phyloP scores from a whole-genome alignment of 1,284 basidiomycete genomes.

The Fomes fomentarius region DNA sequence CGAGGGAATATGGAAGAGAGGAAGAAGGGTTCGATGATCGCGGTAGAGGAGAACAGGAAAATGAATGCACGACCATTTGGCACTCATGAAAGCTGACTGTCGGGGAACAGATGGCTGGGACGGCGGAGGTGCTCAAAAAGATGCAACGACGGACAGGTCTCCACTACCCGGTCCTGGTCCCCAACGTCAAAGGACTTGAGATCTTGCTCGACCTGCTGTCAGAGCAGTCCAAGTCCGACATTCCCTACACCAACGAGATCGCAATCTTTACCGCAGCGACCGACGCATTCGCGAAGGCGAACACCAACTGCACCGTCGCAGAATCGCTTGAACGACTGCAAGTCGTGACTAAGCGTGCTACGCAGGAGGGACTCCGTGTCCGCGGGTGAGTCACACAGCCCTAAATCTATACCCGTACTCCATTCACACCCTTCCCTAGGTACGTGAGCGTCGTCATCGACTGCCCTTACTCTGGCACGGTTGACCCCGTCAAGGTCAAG shows the following conservation, averaged over 20 bases:
- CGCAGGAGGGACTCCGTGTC: slow-evolving; percentile 68
- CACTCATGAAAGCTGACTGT: no score
- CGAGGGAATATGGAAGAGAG: no score
- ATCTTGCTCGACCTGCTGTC: slow-evolving; percentile 61
- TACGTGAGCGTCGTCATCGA: slow-evolving; percentile 87
- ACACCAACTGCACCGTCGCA: slow-evolving; percentile 79
- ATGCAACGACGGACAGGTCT: slow-evolving; percentile 58
- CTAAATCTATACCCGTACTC: not conserved
- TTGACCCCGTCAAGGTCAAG: slow-evolving; percentile 70
- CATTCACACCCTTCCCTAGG: slow-evolving; percentile 41
- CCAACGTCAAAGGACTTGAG: slow-evolving; percentile 81
- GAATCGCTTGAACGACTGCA: slow-evolving; percentile 74
- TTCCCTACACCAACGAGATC: slow-evolving; percentile 77
- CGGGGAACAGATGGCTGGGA: slow-evolving; percentile 79
- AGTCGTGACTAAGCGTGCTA: slow-evolving; percentile 66
- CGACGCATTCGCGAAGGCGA: slow-evolving; percentile 85
- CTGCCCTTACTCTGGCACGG: slow-evolving; percentile 85
- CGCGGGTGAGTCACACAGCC: slow-evolving; percentile 40
- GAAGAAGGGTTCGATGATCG: no score
- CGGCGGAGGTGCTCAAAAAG: slow-evolving; percentile 66
- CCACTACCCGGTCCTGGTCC: slow-evolving; percentile 85
- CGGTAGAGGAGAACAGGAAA: not conserved
- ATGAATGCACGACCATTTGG: not conserved
- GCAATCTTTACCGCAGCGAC: slow-evolving; percentile 91
- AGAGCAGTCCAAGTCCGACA: slow-evolving; percentile 34